Conservation (phyloP, 148 eudicot species). For the Talinum fruticosum region DNA sequence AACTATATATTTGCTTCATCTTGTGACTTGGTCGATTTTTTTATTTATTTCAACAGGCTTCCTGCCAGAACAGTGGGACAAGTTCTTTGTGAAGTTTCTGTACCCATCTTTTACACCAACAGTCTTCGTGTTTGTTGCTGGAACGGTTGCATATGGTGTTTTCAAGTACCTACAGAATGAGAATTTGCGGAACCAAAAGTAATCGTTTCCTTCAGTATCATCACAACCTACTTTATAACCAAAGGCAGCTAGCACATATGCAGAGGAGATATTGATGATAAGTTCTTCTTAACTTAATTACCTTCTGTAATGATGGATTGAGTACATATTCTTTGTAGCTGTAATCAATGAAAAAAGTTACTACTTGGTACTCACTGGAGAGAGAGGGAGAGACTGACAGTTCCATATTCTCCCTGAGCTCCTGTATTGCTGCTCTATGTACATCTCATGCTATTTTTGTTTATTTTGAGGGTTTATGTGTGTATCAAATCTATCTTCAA, state of each 20-base stretch:
- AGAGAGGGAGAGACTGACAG: not conserved
- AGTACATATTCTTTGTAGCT: not conserved
- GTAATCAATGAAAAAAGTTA: too few relatives aligned
- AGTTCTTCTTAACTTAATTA: too few relatives aligned
- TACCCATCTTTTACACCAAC: constrained; percentile 91
- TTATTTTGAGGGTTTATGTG: not conserved
- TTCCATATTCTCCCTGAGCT: not conserved
- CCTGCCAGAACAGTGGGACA: constrained; percentile 82
- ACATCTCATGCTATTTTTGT: not conserved
- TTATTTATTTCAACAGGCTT: constrained; percentile 51
- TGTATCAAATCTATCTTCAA: too few relatives aligned
- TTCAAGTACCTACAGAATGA: constrained; percentile 76
- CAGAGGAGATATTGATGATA: not conserved
- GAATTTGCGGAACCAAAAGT: constrained; percentile 35
- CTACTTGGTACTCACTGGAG: too few relatives aligned
- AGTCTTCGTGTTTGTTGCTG: constrained; percentile 71
- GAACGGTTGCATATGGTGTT: constrained; percentile 69
- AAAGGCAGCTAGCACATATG: not conserved
- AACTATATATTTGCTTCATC: not conserved
- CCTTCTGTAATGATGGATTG: not conserved
- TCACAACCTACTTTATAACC: not conserved
- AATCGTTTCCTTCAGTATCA: constrained; percentile 11
- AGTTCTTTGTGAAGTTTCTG: constrained; percentile 61
- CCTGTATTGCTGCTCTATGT: not conserved
- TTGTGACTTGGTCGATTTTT: not conserved